phyloP scores from a whole-genome alignment of 352 stramenopile species.

The Pythium dissimile region DNA sequence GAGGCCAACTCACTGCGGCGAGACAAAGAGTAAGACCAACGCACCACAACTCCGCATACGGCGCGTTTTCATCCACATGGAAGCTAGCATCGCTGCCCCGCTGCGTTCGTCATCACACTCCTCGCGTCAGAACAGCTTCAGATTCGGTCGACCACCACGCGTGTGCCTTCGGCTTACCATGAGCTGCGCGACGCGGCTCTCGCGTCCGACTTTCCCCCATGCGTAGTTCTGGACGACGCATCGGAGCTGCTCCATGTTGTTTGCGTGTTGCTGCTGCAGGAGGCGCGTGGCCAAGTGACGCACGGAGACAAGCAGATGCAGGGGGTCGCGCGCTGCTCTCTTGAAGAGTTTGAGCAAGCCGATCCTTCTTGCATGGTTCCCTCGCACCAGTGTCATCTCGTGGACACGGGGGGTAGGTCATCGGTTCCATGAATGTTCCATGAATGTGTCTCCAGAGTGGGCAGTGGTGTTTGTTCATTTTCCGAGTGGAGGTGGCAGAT shows the following conservation, averaged over 20 bases:
- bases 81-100: conserved; percentile 47
- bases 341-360: too few species aligned
- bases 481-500: too few species aligned
- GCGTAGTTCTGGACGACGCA: conserved; percentile 88
- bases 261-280: too few species aligned
- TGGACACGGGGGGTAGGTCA: conserved; percentile 5
- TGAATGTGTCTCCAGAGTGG: neutral
- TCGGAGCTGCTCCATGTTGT: conserved; percentile 62
- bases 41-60: conserved; percentile 91
- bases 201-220: conserved; percentile 86
- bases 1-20: neutral
- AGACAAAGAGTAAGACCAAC: neutral
- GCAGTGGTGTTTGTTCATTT: too few species aligned
- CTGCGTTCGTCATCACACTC: conserved; percentile 13
- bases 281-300: too few species aligned
- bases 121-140: neutral
- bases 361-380: conserved; percentile 13
- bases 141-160: neutral
- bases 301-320: too few species aligned
- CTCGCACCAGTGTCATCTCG: conserved; percentile 13
- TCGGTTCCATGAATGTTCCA: too few species aligned
- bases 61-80: conserved; percentile 32
- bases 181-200: conserved; percentile 85
- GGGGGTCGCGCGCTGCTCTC: too few species aligned
- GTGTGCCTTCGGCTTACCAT: conserved; percentile 44